Evolutionary conservation across 768 basidiomycete species (phyloP).

Genomic region (Leccinum barrowsii): DNA sequence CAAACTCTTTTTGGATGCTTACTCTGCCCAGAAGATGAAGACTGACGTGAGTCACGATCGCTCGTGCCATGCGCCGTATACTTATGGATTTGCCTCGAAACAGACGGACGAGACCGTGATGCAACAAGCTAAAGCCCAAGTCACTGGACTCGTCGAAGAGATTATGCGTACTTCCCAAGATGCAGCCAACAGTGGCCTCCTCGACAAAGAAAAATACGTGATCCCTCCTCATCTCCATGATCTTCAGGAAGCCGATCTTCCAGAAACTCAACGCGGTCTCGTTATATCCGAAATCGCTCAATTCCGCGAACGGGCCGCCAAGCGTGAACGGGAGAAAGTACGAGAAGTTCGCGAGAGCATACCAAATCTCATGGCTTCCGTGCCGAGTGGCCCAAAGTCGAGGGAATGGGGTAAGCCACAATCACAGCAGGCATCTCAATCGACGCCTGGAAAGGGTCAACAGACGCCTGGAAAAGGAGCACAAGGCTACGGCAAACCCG

Average conservation of each 20-base stretch:
- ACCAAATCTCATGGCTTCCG: slow-evolving; percentile 38
- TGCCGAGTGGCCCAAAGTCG: slow-evolving; percentile 70
- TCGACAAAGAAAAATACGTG: slow-evolving; percentile 82
- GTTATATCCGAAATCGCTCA: slow-evolving; percentile 96
- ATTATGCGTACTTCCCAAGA: slow-evolving; percentile 73
- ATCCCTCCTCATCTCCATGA: slow-evolving; percentile 97
- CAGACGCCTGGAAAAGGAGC: slow-evolving; percentile 62
- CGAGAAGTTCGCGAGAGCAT: slow-evolving; percentile 67
- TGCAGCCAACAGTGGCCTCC: slow-evolving; percentile 67
- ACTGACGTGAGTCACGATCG: slow-evolving; percentile 62
- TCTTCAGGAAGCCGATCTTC: slow-evolving; percentile 93
- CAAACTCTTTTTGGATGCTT: slow-evolving; percentile 81
- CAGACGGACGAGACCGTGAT: slow-evolving; percentile 70
- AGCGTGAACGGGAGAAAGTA: slow-evolving; percentile 85
- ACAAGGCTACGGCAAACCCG: slow-evolving; percentile 76
- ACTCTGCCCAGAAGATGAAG: slow-evolving; percentile 70
- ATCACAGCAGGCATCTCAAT: slow-evolving; percentile 34
- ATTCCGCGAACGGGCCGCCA: slow-evolving; percentile 92
- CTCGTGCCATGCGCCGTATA: not conserved
- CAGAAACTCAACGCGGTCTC: slow-evolving; percentile 86
- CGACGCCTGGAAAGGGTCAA: slow-evolving; percentile 36
- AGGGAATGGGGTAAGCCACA: slow-evolving; percentile 73
- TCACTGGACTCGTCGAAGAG: slow-evolving; percentile 64
- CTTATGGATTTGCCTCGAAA: not conserved
- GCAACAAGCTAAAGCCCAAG: slow-evolving; percentile 59